Base-by-base conservation (phyloP, 2,329 filamentous ascomycete genomes). In the Aspergillus clavatus region DNA sequence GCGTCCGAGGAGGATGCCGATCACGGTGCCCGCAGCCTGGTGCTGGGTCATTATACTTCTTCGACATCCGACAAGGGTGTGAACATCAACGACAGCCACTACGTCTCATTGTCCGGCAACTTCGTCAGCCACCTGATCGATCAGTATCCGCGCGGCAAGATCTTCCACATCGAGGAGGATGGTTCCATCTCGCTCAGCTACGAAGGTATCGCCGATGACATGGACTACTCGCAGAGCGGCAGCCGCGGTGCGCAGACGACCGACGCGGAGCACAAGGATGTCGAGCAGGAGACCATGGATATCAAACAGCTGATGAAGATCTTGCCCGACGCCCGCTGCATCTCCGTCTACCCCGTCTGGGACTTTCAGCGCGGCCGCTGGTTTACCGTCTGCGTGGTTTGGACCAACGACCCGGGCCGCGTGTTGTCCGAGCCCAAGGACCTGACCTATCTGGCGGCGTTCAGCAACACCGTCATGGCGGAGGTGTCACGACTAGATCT, bases 341-440 rank as follows among this genome's bases (percentile, higher is more conserved):
- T 63, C 24, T 38, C 53, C 8, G 56, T 61, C 19, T 53, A 54
- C 5, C 61, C 61, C 1, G 38, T 63, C 6, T 63, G 61, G 60
- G 58, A 63, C 40, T 62, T 51, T 7, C 53, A 58, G 19, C 55
- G 53, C 26, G 42, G 47, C 6, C 47, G 57, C 18, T 63, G 59
- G 60, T 58, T 56, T 19, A 50, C 60, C 1, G 53, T 48, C 7
- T 40, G 27, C 22, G 14, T 62, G 7, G 46, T 44, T 2, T 63
- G 60, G 60, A 51, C 56, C n/a, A 48, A 43, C 27, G 36, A 40
- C 10, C 48, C 51, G 0, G 45, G 50, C 12, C 52, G 56, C 21
- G 51, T 53, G 16, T 44, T 54, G 5, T 55, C 50, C 2, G 43
- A 47, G 4, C 43, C 50, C 7, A 51, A 51, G 35, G 60, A 62